Evolutionary conservation across 306 rosid genomes (phyloP).

Genomic region (Quillaja saponaria): DNA sequence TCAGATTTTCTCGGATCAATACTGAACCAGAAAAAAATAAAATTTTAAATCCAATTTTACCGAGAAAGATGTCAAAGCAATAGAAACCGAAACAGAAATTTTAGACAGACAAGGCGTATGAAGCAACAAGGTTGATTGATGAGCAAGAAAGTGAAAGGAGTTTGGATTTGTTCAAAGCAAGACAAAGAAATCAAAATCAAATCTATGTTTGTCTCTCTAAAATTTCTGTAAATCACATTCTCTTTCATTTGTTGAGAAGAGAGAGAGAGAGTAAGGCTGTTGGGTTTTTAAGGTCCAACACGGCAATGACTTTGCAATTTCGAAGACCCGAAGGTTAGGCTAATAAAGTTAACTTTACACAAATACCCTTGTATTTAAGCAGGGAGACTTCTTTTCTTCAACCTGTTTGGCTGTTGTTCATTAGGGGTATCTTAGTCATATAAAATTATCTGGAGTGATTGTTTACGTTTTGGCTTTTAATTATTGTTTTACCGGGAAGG

Average conservation of each 20-base stretch:
- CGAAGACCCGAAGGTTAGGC: constrained; percentile 27
- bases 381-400: no score
- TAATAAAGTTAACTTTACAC: constrained; percentile 5
- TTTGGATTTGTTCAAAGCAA: neutral
- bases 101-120: neutral
- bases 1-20: neutral
- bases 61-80: neutral
- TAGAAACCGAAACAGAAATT: neutral
- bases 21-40: neutral
- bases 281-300: constrained; percentile 65
- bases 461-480: constrained; percentile 10
- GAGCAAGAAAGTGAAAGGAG: constrained; percentile 26
- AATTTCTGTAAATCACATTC: neutral
- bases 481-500: no score
- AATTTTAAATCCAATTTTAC: neutral
- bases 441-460: neutral
- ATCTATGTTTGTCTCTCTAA: constrained; percentile 9
- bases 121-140: constrained; percentile 10
- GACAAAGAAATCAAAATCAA: constrained; percentile 15
- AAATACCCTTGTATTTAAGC: constrained; percentile 7
- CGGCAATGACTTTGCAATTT: constrained; percentile 71
- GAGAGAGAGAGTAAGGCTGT: constrained; percentile 7
- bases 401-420: no score
- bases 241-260: constrained; percentile 2
- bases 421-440: constrained; percentile 32